Evolutionary conservation across 202 grass and related monocot genomes (phyloP), one percentile per base, ranked within the genome.

Genomic region (Carex sylvatica): DNA sequence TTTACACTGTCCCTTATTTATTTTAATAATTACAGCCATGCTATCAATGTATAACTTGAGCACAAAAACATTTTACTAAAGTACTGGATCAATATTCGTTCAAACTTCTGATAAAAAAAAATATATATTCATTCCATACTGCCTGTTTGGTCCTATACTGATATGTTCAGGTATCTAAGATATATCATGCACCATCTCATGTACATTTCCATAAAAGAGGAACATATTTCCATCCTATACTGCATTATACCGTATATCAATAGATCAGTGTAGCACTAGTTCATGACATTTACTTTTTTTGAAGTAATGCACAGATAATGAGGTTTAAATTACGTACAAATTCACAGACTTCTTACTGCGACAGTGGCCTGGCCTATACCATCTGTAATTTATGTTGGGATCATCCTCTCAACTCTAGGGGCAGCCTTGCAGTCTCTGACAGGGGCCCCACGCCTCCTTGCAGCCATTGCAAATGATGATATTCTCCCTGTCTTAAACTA

Each of bases 381-480:
- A 76, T 86, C 89, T 83, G 90, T 99, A 82, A 93, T 96, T 83
- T 99, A 99, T 54, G 91, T 99, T 23, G 93, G 93, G 79, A 99
- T 99, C 80, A 93, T 99, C 81, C 85, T 99, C 60, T 99, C 93
- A 24, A 99, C 96, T 73, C 90, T 99, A 80, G 96, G 96, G 79
- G 96, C 96, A 86, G 96, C 96, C 55, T 86, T 99, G 60, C 96
- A 99, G 85, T 87, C 91, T 89, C 87, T 99, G 85, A 96, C 96
- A 79, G 96, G 93, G 58, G 96, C 96, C 59, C 96, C 96, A 86
- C 90, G 93, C 73, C 87, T 99, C 52, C 91, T 99, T 79, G 96
- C 91, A 81, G 96, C 96, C 61, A 99, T 99, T 66, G 93, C 96
- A 14, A 99, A 99, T 86, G 96, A 99, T 8, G 96, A 92, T 82